phyloP scores from a whole-genome alignment of 306 rosid species.

The Vachellia collinsii region DNA sequence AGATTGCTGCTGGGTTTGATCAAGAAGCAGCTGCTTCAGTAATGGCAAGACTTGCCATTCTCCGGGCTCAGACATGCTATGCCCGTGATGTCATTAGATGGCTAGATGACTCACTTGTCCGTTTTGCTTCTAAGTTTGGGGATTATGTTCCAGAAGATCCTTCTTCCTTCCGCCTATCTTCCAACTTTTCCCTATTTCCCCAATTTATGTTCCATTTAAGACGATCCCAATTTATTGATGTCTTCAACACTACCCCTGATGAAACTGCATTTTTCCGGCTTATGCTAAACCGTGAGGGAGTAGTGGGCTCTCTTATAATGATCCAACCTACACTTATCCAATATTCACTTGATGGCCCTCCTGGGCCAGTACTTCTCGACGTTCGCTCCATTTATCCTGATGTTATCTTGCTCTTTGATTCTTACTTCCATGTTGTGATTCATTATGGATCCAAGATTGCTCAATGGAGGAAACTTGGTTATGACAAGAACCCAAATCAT shows the following conservation, averaged over 20 bases:
- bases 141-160: slow-evolving; percentile 87
- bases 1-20: slow-evolving; percentile 83
- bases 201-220: slow-evolving; percentile 90
- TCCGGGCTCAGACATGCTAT: slow-evolving; percentile 72
- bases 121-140: slow-evolving; percentile 82
- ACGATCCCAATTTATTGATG: slow-evolving; percentile 89
- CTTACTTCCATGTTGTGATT: slow-evolving; percentile 85
- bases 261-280: slow-evolving; percentile 86
- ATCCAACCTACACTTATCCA: slow-evolving; percentile 88
- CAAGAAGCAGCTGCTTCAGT: slow-evolving; percentile 93
- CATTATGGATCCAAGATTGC: slow-evolving; percentile 83
- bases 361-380: slow-evolving; percentile 84
- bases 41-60: slow-evolving; percentile 86
- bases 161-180: slow-evolving; percentile 72
- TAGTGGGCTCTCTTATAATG: slow-evolving; percentile 85
- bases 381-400: slow-evolving; percentile 79
- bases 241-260: slow-evolving; percentile 79
- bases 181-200: slow-evolving; percentile 87
- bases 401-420: slow-evolving; percentile 82
- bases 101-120: slow-evolving; percentile 76
- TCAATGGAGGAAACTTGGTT: slow-evolving; percentile 88
- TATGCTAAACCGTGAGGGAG: slow-evolving; percentile 85
- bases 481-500: slow-evolving; percentile 76
- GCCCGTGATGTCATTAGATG: slow-evolving; percentile 87
- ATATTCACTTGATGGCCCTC: slow-evolving; percentile 89